Base-by-base conservation (phyloP, 2,329 filamentous ascomycete species). In the Botrytis fabae region DNA sequence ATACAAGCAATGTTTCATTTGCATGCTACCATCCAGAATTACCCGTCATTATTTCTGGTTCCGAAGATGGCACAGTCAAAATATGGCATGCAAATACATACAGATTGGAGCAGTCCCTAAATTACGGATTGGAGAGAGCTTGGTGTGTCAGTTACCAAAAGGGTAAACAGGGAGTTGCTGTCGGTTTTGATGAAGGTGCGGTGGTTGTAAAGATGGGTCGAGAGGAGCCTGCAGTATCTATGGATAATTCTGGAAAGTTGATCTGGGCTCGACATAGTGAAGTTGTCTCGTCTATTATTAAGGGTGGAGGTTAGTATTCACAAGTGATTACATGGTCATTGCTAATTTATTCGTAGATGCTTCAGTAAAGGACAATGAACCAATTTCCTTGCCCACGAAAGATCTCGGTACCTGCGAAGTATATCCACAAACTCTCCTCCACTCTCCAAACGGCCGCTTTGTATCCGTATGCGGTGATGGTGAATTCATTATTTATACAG, bases 71-170 rank as follows among this genome's bases (percentile, higher is more conserved):
- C 76, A 97, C 95, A 0, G 91, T 99, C 81, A 97, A 97, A 83
- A 95, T 99, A 82, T 99, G 96, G 96, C 95, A 99, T 82, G 95
- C 95, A 76, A 98, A 97, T 81, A 99, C 96, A 70, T 98, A 98
- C 83, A 89, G 96, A 77, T 89, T 98, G 74, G 96, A 98, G 83
- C 96, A 98, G 81, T 97, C 95, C 0, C 86, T 99, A 75, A 98
- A 94, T 85, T 99, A 99, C 82, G 96, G 95, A 44, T 85, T 99
- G 66, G 96, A 99, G 83, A 90, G 96, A 80, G 96, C 95, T 72
- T 99, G 96, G 96, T 98, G 96, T 88, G 94, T 98, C 63, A 92
- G 94, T 40, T 98, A 97, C 81, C 96, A 99, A 82, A 92, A 94
- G 81, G 95, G 95, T 77, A 94, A 93, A 85, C 96, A 98, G 82